Evolutionary conservation across 2,329 filamentous ascomycete species (phyloP).

Genomic region (Teratosphaeriaceae sp.): DNA sequence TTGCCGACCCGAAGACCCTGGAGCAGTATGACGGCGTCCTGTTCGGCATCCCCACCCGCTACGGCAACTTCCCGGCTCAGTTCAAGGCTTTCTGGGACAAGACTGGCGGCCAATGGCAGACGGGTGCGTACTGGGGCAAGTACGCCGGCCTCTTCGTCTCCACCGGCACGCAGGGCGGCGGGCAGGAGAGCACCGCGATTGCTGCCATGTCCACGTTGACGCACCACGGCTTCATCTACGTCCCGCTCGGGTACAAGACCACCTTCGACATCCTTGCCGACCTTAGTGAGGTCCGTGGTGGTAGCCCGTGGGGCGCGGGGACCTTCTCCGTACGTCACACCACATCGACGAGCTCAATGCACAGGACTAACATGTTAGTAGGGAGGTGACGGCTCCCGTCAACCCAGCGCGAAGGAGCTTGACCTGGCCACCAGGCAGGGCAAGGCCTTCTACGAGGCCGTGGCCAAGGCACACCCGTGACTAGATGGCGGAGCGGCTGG

Average conservation of each 20-base stretch:
- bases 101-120: constrained; percentile 77
- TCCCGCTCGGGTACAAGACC: constrained; percentile 89
- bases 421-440: constrained; percentile 77
- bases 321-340: constrained; percentile 57
- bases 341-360: no score
- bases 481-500: constrained; percentile 53
- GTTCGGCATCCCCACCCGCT: constrained; percentile 90
- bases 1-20: constrained; percentile 56
- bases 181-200: constrained; percentile 84
- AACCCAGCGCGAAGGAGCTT: constrained; percentile 69
- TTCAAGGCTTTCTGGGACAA: constrained; percentile 92
- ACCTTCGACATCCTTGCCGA: constrained; percentile 64
- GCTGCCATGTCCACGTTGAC: constrained; percentile 75
- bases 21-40: constrained; percentile 78
- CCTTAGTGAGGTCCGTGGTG: constrained; percentile 74
- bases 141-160: constrained; percentile 86
- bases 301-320: constrained; percentile 86
- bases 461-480: constrained; percentile 70
- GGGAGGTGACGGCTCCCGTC: constrained; percentile 70
- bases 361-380: constrained; percentile 18
- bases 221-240: constrained; percentile 93
- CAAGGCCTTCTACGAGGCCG: constrained; percentile 70
- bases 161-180: constrained; percentile 77
- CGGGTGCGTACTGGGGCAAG: constrained; percentile 66
- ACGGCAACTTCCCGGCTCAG: constrained; percentile 94